Evolutionary conservation across 352 stramenopile genomes (phyloP).

Genomic region (Albugo candida): DNA sequence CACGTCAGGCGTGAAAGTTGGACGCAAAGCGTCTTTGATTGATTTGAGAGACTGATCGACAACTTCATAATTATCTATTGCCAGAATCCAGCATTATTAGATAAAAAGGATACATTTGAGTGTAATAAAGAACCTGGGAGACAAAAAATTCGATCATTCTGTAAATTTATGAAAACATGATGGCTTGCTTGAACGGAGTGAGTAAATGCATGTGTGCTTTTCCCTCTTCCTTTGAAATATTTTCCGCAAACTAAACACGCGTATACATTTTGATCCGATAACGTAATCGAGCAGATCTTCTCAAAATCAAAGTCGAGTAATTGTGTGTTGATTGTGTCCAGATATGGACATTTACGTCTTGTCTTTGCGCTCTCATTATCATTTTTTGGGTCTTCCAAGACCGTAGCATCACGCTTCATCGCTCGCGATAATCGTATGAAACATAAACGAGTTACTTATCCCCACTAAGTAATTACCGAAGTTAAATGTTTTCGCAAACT

Average conservation of each 20-base stretch:
- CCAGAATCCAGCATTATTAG: neutral
- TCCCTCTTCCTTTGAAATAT: conserved; percentile 92
- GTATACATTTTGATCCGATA: conserved; percentile 96
- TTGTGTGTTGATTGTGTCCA: conserved; percentile 96
- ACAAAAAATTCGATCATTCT: conserved; percentile 91
- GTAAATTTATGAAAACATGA: conserved; percentile 95
- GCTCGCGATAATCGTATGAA: too few species aligned
- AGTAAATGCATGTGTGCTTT: conserved; percentile 88
- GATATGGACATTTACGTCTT: conserved; percentile 91
- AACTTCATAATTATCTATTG: conserved; percentile 94
- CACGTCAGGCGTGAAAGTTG: conserved; percentile 63
- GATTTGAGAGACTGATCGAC: conserved; percentile 88
- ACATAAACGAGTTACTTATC: too few species aligned
- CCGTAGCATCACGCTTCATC: too few species aligned
- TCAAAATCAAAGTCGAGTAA: conserved; percentile 98
- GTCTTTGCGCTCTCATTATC: conserved; percentile 12
- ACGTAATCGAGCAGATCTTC: conserved; percentile 91
- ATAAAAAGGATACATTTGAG: neutral
- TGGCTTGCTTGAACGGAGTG: conserved; percentile 93
- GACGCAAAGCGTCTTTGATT: conserved; percentile 87
- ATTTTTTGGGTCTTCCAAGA: too few species aligned
- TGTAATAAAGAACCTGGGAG: conserved; percentile 36
- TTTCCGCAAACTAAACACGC: conserved; percentile 97
- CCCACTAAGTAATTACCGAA: too few species aligned
- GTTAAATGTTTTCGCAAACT: too few species aligned